phyloP scores from a whole-genome alignment of 805 yeast genomes.

The Pichia nanzhaoensis region DNA sequence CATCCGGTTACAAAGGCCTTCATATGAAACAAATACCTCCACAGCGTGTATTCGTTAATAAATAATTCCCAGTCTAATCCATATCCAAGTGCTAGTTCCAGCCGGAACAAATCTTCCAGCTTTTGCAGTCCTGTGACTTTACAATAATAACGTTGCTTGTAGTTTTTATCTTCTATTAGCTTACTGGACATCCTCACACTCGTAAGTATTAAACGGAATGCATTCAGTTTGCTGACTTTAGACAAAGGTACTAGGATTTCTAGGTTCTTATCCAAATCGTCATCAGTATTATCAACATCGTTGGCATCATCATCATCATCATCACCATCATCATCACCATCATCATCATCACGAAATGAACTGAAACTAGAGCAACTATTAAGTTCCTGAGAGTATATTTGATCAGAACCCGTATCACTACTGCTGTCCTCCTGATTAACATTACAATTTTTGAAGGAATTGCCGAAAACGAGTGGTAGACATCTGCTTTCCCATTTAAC shows the following conservation, averaged over 20 bases:
- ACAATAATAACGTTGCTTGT: slow-evolving; percentile 36
- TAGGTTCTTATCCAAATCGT: not conserved
- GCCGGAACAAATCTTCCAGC: slow-evolving; percentile 31
- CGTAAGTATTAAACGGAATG: slow-evolving; percentile 35
- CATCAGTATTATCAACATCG: not conserved
- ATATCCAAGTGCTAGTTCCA: slow-evolving; percentile 37
- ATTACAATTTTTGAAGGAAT: not conserved
- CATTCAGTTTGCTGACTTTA: slow-evolving; percentile 30
- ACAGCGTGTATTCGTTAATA: slow-evolving; percentile 31
- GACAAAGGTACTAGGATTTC: not conserved
- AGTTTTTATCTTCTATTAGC: slow-evolving; percentile 39
- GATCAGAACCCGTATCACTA: not conserved
- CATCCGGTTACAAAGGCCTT: slow-evolving; percentile 16
- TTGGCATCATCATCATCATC: not conserved
- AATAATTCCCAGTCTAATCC: slow-evolving; percentile 36
- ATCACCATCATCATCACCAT: not conserved
- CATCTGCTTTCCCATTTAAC: slow-evolving; percentile 6
- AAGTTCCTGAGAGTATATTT: not conserved
- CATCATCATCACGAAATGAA: not conserved
- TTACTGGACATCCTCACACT: slow-evolving; percentile 35
- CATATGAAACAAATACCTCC: slow-evolving; percentile 30
- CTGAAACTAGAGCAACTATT: slow-evolving; percentile 2
- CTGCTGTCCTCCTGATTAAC: not conserved
- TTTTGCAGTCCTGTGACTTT: slow-evolving; percentile 39
- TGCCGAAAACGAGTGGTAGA: slow-evolving; percentile 7